Evolutionary conservation across 1,284 basidiomycete genomes (phyloP).

Genomic region (Phellopilus nigrolimitatus): DNA sequence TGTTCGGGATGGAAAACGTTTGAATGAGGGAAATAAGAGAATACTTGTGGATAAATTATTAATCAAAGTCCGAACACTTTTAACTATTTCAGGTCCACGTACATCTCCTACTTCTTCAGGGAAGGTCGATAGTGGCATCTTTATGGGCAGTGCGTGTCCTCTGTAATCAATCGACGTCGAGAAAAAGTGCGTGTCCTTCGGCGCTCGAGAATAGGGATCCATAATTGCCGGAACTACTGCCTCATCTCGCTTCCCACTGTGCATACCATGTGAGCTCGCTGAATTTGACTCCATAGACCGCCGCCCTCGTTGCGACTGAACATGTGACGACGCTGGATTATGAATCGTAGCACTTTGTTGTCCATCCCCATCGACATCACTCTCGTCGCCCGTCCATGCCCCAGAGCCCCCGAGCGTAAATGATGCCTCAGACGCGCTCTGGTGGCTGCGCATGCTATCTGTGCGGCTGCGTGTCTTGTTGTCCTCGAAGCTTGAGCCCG

Average conservation of each 20-base stretch:
- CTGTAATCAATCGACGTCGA: slow-evolving; percentile 82
- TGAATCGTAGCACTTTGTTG: slow-evolving; percentile 25
- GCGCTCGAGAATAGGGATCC: slow-evolving; percentile 42
- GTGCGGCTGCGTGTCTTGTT: slow-evolving; percentile 41
- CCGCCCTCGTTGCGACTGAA: slow-evolving; percentile 43
- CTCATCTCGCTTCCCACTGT: slow-evolving; percentile 20
- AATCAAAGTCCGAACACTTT: background rate
- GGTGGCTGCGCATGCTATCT: slow-evolving; percentile 25
- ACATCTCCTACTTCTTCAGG: slow-evolving; percentile 96
- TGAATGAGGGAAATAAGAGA: slow-evolving; percentile 89
- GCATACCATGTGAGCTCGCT: slow-evolving; percentile 47
- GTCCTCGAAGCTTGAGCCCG: slow-evolving; percentile 62
- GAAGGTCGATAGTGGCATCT: slow-evolving; percentile 82
- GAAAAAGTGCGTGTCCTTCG: slow-evolving; percentile 91
- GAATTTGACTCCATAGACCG: slow-evolving; percentile 70
- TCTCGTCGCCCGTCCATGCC: slow-evolving; percentile 76
- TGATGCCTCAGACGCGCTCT: slow-evolving; percentile 45
- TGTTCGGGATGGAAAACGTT: slow-evolving; percentile 72
- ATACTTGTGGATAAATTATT: slow-evolving; percentile 52
- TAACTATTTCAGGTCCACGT: slow-evolving; percentile 30
- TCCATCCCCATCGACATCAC: slow-evolving; percentile 33
- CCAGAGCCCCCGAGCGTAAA: slow-evolving; percentile 71
- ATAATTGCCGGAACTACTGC: slow-evolving; percentile 34
- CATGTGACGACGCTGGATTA: slow-evolving; percentile 31
- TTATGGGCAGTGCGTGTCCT: slow-evolving; percentile 76